These are phyloP conservation scores for Carallia pectinifolia DNA, from an alignment of 345 rosid genomes.

Conservation along the genomic window DNA sequence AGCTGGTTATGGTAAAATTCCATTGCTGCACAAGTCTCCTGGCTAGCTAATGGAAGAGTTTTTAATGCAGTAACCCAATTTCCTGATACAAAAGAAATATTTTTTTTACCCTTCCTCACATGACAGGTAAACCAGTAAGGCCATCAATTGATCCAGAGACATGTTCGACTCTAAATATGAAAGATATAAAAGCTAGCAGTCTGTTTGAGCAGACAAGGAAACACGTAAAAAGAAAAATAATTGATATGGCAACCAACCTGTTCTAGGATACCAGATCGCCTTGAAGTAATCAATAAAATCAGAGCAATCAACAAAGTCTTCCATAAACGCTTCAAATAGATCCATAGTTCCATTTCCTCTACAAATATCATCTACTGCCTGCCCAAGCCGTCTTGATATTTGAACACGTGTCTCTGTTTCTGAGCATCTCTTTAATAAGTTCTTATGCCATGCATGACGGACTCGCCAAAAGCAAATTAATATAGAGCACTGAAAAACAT, in stretches of 20 bases:
- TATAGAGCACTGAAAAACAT: constrained; percentile 88
- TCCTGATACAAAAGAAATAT: constrained; percentile 41
- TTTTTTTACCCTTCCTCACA: neutral
- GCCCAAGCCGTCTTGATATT: constrained; percentile 62
- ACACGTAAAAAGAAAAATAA: constrained; percentile 1
- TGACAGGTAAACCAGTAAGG: neutral
- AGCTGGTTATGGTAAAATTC: constrained; percentile 87
- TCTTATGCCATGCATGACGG: constrained; percentile 88
- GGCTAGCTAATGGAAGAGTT: constrained; percentile 78
- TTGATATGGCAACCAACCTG: constrained; percentile 44
- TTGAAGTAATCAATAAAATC: constrained; percentile 82
- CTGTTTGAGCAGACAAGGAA: neutral
- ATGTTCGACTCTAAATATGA: neutral
- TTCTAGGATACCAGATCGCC: constrained; percentile 77
- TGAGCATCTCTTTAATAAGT: constrained; percentile 72
- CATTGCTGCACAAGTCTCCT: constrained; percentile 82
- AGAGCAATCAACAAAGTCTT: constrained; percentile 54
- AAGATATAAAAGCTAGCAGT: constrained; percentile 2
- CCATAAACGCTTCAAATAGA: constrained; percentile 54
- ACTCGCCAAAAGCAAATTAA: constrained; percentile 82
- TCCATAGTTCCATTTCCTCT: constrained; percentile 49
- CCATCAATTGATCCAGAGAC: neutral
- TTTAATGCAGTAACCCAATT: constrained; percentile 57
- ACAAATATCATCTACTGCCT: constrained; percentile 60
- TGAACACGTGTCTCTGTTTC: constrained; percentile 54